These are phyloP conservation scores for Primulina eburnea DNA, from an alignment of 257 asterid species.

Conservation along the genomic window DNA sequence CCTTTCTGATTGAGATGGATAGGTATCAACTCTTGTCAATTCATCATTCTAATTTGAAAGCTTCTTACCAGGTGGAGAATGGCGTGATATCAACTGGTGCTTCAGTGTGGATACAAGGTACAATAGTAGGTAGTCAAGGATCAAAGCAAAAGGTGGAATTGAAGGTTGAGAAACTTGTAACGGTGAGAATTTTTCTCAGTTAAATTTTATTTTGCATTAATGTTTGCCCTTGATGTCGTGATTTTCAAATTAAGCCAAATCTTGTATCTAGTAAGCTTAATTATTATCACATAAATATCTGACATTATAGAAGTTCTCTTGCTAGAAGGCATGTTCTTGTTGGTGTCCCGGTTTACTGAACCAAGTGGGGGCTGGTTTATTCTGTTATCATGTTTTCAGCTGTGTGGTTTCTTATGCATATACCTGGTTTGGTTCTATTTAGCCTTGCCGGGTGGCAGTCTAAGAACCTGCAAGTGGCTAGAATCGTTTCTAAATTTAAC, in stretches of 20 bases:
- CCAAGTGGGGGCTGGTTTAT: background rate
- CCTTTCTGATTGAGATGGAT: slow-evolving; percentile 21
- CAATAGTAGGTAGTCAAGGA: slow-evolving; percentile 83
- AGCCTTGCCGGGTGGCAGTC: background rate
- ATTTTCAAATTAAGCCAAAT: slow-evolving; percentile 11
- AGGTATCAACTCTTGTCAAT: slow-evolving; percentile 10
- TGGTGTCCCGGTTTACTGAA: slow-evolving; percentile 17
- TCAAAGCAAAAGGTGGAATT: slow-evolving; percentile 87
- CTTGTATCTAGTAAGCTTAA: slow-evolving; percentile 6
- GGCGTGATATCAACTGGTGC: slow-evolving; percentile 82
- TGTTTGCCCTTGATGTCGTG: slow-evolving; percentile 11
- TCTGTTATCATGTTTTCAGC: slow-evolving; percentile 12
- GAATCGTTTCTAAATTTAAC: background rate
- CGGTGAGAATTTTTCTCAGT: slow-evolving; percentile 48
- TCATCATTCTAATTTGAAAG: slow-evolving; percentile 9
- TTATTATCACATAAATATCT: background rate
- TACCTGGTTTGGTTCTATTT: background rate
- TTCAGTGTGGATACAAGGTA: slow-evolving; percentile 79
- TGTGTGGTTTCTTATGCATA: slow-evolving; percentile 7
- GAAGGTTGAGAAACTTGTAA: slow-evolving; percentile 76
- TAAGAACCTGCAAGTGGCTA: slow-evolving; percentile 21
- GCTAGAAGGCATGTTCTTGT: slow-evolving; percentile 14
- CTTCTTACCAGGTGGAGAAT: slow-evolving; percentile 62
- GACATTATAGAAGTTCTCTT: slow-evolving; percentile 7
- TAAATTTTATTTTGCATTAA: background rate